Evolutionary conservation across 2,329 filamentous ascomycete genomes (phyloP), one percentile per base, ranked within the genome.

Genomic region (Cercospora sojina): DNA sequence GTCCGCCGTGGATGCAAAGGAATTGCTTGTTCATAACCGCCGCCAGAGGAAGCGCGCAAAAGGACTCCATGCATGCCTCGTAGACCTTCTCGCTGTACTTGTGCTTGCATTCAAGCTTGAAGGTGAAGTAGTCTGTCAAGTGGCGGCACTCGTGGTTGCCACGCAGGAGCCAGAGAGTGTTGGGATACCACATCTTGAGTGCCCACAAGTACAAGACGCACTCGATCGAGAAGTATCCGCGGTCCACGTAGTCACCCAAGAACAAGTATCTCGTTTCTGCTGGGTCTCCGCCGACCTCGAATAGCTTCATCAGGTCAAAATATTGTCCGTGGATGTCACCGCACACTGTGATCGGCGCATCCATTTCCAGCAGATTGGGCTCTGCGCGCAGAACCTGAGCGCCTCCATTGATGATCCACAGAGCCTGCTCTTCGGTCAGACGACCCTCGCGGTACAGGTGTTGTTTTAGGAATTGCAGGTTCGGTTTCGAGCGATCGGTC

Each of bases 1-100:
- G 83, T 70, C 95, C 95, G 76, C 95, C 95, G 79, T 99, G 95
- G 74, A 99, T 98, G 79, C 95, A 99, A 73, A 99, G 83, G 81
- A 99, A 99, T 80, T 99, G 95, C 85, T 99, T 99, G 87, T 99
- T 99, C 95, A 99, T 99, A 73, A 99, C 90, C 29, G 95, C 95
- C 65, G 95, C 95, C 74, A 99, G 84, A 31, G 95, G 95, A 70
- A 99, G 83, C 70, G 90, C 86, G 83, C 95, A 99, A 85, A 99
- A 99, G 0, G 95, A 96, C 72, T 99, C 94, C 88, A 97, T 96
- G 83, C 95, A 98, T 65, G 95, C 94, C 77, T 99, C 94, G 79
- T 99, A 99, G 67, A 99, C 87, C 70, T 87, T 87, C 82, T 98
- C 95, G 35, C 92, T 97, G 82, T 99, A 99, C 81, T 99, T 99